Evolutionary conservation across 2,329 filamentous ascomycete species (phyloP).

Genomic region (Exophiala calicioides): DNA sequence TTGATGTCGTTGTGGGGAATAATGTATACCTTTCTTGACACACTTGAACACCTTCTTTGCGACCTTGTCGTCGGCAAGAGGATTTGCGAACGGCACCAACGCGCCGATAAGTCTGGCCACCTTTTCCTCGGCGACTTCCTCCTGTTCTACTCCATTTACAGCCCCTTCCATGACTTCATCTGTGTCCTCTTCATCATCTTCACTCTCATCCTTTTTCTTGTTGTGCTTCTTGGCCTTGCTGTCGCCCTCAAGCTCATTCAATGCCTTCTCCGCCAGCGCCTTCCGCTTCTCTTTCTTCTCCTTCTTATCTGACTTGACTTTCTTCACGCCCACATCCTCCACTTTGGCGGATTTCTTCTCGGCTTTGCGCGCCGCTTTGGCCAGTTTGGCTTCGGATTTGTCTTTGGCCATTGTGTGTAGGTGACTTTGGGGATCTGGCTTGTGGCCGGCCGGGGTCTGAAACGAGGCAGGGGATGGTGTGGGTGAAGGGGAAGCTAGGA

Average conservation of each 20-base stretch:
- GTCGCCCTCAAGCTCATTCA: constrained; percentile 26
- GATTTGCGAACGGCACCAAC: constrained; percentile 52
- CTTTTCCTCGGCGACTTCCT: constrained; percentile 14
- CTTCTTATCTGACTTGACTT: constrained; percentile 49
- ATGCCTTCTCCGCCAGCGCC: constrained; percentile 27
- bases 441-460: too few relatives aligned
- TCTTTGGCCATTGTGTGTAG: constrained; percentile 31
- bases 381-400: constrained; percentile 26
- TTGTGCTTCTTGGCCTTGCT: constrained; percentile 8
- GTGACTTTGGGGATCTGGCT: background rate
- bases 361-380: constrained; percentile 47
- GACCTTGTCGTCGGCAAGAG: constrained; percentile 52
- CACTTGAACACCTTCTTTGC: constrained; percentile 55
- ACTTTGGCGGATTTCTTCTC: constrained; percentile 41
- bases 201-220: constrained; percentile 12
- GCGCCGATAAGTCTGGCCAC: constrained; percentile 44
- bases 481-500: too few relatives aligned
- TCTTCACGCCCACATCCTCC: constrained; percentile 21
- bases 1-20: background rate
- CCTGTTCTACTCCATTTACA: constrained; percentile 6
- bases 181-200: constrained; percentile 20
- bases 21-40: constrained; percentile 51
- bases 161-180: constrained; percentile 19
- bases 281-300: constrained; percentile 44
- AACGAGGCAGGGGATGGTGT: too few relatives aligned